Percentiles rank a stretch among this genome's conserved stretches.
phyloP scores from a whole-genome alignment of 2,329 filamentous ascomycete species.

The Teratosphaeria destructans region DNA sequence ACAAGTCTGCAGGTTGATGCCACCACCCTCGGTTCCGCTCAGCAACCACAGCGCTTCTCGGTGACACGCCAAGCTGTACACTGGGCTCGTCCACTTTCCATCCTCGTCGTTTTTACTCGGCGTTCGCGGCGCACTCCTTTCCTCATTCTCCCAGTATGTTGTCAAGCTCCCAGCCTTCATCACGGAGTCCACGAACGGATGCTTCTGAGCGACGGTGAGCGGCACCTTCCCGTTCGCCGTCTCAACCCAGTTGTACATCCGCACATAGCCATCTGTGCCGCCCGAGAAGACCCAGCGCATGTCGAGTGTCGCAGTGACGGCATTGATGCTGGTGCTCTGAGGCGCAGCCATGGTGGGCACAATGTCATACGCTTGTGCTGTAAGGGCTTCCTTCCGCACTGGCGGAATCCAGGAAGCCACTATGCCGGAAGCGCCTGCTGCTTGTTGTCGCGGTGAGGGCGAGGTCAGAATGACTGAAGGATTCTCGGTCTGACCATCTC shows the following conservation, averaged over 20 bases:
- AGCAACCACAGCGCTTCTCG: slow-evolving; percentile 84
- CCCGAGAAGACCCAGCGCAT: slow-evolving; percentile 92
- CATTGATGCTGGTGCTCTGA: slow-evolving; percentile 90
- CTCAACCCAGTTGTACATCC: slow-evolving; percentile 91
- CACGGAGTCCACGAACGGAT: slow-evolving; percentile 95
- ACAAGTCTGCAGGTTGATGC: slow-evolving; percentile 86
- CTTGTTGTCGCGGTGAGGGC: slow-evolving; percentile 31
- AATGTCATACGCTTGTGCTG: slow-evolving; percentile 79
- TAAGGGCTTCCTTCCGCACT: slow-evolving; percentile 68
- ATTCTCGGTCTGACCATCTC: slow-evolving; percentile 21
- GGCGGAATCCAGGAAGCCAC: slow-evolving; percentile 20
- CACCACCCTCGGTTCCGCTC: slow-evolving; percentile 79
- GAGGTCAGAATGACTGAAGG: slow-evolving; percentile 40
- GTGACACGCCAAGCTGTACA: slow-evolving; percentile 88
- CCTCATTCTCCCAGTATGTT: slow-evolving; percentile 98
- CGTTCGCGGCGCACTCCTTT: slow-evolving; percentile 40
- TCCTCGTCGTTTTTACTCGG: slow-evolving; percentile 31
- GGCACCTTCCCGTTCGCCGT: slow-evolving; percentile 92
- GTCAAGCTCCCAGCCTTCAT: slow-evolving; percentile 88
- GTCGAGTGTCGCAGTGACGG: slow-evolving; percentile 82
- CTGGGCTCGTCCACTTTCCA: slow-evolving; percentile 52
- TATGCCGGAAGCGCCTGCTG: slow-evolving; percentile 2
- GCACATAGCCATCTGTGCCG: slow-evolving; percentile 87
- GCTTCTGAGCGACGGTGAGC: slow-evolving; percentile 86
- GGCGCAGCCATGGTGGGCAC: slow-evolving; percentile 94